Base-by-base conservation (phyloP, 148 eudicot genomes). In the Arctostaphylos glauca region DNA sequence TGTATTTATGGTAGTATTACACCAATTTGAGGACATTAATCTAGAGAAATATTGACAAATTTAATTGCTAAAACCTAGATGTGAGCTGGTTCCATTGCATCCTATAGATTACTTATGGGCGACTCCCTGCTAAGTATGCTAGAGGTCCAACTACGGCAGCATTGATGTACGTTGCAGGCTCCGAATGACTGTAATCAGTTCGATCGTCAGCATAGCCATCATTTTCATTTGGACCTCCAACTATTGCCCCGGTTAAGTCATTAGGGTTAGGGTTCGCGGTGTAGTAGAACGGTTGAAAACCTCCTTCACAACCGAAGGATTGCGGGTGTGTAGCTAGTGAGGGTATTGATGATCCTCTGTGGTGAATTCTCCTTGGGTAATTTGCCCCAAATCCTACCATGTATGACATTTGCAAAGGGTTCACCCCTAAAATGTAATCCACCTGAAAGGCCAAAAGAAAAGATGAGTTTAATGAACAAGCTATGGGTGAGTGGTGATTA, bases 141-240 rank as follows among this genome's bases (percentile, higher is more conserved):
- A 96, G 83, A 55, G 99, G 91, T 73, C 98, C 99, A 87, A 96
- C 96, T 44, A 96, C 86, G 49, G 97, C 96, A 56, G 94, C 99
- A 88, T 94, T 96, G 70, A 91, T 89, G 78, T 93, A 96, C 0
- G 99, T 96, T 18, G 98, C 91, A 9, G 99, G 99, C 86, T 96
- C 99, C 0, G 99, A 88, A 71, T 90, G 98, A 79, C 89, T 86
- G 56, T 90, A 96, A 83, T 94, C 98, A 0, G 89, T 84, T 1
- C 99, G 89, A 49, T 96, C 96, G 81, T 96, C 99, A 2, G 87
- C 56, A 82, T 84, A 96, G 62, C 82, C 87, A 71, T 96, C 99
- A 38, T 91, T 88, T 78, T 88, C 89, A 83, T 93, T 88, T 13
- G 99, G 99, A 54, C 99, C 98, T 54, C 99, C 99, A 5, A 96